Evolutionary conservation across 768 basidiomycete genomes (phyloP).

Genomic region (Tulasnella sp.): DNA sequence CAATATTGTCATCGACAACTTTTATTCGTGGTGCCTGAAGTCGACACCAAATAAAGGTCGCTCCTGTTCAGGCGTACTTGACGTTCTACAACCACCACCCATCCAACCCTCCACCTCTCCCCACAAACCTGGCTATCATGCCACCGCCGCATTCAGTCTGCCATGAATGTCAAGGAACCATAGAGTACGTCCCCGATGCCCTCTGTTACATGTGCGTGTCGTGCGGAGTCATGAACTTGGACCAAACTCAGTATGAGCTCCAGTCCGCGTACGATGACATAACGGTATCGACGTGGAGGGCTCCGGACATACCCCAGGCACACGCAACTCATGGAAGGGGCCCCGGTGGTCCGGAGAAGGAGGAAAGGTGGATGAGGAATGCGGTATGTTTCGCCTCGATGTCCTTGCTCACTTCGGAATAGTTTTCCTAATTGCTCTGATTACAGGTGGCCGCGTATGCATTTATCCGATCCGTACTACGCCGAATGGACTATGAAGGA

Average conservation of each 20-base stretch:
- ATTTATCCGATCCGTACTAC: conserved; percentile 1
- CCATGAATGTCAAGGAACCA: conserved; percentile 8
- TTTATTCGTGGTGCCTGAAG: no score
- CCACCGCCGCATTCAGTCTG: background rate
- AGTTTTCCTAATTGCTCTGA: background rate
- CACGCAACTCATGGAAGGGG: no score
- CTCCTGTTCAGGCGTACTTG: background rate
- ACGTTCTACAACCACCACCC: conserved; percentile 7
- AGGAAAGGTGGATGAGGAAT: conserved; percentile 5
- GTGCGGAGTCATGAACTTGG: conserved; percentile 13
- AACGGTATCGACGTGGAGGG: no score
- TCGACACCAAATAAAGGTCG: no score
- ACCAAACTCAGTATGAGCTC: conserved; percentile 9
- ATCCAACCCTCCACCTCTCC: background rate
- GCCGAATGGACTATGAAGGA: background rate
- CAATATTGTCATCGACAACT: no score
- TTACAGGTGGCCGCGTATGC: background rate
- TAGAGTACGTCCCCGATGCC: conserved; percentile 15
- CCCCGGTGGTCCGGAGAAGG: conserved; percentile 2
- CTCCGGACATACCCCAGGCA: no score
- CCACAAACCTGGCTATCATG: background rate
- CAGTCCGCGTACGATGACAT: background rate
- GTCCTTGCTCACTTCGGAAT: no score
- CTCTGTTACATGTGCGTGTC: conserved; percentile 12
- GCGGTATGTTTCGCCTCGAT: background rate